Evolutionary conservation across 768 basidiomycete species (phyloP).

Genomic region (Lentinula aciculospora): DNA sequence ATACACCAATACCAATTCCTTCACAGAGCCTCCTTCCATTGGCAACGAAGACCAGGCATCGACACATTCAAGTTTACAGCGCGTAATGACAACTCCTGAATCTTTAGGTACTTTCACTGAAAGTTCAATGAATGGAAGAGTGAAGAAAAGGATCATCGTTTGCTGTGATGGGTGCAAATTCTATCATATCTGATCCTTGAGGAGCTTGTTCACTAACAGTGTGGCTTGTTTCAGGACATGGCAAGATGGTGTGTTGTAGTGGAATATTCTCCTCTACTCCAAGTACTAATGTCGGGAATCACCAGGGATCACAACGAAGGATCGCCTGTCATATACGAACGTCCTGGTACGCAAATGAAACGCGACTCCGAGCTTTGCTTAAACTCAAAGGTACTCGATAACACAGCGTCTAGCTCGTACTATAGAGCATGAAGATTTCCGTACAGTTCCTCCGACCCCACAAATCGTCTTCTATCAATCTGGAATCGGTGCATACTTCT

Average conservation of each 20-base stretch:
- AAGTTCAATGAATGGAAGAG: background rate
- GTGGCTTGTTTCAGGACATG: conserved; percentile 46
- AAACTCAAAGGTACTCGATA: background rate
- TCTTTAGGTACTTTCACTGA: background rate
- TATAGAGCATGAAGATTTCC: conserved; percentile 42
- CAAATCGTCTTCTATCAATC: conserved; percentile 63
- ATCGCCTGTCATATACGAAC: conserved; percentile 49
- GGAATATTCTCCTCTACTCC: background rate
- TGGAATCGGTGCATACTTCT: conserved; percentile 36
- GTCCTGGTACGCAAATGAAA: conserved; percentile 34
- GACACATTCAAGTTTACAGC: background rate
- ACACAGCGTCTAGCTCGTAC: conserved; percentile 49
- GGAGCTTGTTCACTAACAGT: background rate
- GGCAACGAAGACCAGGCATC: background rate
- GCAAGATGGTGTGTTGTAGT: conserved; percentile 49
- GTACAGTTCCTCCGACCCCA: conserved; percentile 36
- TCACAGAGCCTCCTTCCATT: background rate
- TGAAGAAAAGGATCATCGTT: conserved; percentile 58
- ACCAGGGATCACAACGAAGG: conserved; percentile 25
- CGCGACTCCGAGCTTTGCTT: background rate
- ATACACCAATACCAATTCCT: background rate
- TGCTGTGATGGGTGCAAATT: conserved; percentile 68
- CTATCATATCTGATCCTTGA: conserved; percentile 1
- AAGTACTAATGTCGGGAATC: background rate
- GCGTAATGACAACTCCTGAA: background rate